Evolutionary conservation across 176 grass and related monocot species (phyloP), one percentile per base, ranked within the genome.

Genomic region (Metroxylon sagu): DNA sequence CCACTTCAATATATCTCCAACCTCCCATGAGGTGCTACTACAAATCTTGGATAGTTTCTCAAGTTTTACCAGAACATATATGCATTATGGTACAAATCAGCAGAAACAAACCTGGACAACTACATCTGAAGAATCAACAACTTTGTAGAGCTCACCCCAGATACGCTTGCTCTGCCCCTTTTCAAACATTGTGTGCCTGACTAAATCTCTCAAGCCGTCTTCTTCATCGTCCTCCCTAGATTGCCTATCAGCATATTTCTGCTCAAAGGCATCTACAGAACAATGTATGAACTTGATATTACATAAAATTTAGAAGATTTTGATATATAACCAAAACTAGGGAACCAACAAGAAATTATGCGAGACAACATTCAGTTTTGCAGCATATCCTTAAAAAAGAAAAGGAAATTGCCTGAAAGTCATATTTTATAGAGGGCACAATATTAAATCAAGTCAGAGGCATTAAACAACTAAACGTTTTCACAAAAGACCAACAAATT

Each of bases 111-210:
- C 87, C 83, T 96, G 92, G 58, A 96, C 87, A 55, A 96, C 86
- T 53, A 96, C 92, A 80, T 96, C 87, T 21, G 87, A 96, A 17
- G 92, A 96, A 58, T 96, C 87, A 43, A 96, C 67, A 72, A 96
- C 92, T 86, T 90, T 96, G 76, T 96, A 96, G 16, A 96, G 75
- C 76, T 90, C 92, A 84, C 91, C 92, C 92, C 92, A 96, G 59
- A 96, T 96, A 71, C 86, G 77, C 76, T 96, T 96, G 74, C 86
- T 90, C 59, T 90, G 86, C 15, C 91, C 91, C 60, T 96, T 96
- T 74, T 96, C 91, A 66, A 96, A 96, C 91, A 96, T 96, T 16
- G 87, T 96, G 67, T 96, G 91, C 17, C 91, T 77, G 8, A 96
- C 91, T 26, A 96, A 75, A 67, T 96, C 92, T 72, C 87, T 75